phyloP scores from a whole-genome alignment of 2,329 filamentous ascomycete species.

The Erysiphe neolycopersici region DNA sequence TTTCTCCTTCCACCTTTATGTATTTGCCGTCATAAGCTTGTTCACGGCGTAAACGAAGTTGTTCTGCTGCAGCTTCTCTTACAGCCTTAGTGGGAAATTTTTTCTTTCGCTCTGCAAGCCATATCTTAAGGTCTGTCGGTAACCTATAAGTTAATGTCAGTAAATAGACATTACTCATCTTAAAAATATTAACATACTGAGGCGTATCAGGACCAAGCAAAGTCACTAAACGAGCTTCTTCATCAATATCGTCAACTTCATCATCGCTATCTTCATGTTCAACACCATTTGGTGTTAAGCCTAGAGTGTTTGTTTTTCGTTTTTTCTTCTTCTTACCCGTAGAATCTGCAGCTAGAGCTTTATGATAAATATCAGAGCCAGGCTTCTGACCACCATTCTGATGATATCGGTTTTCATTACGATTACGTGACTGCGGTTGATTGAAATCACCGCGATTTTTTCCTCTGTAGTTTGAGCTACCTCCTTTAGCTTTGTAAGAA shows the following conservation, averaged over 20 bases:
- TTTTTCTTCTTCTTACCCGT: constrained; percentile 35
- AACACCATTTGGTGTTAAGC: constrained; percentile 29
- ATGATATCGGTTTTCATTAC: constrained; percentile 12
- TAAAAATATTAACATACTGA: constrained; percentile 12
- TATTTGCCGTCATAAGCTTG: constrained; percentile 9
- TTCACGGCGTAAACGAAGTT: constrained; percentile 14
- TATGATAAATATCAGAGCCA: constrained; percentile 16
- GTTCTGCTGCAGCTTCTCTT: constrained; percentile 32
- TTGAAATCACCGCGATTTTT: constrained; percentile 17
- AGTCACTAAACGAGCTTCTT: constrained; percentile 19
- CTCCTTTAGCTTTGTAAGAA: constrained; percentile 15
- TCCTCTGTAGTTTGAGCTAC: constrained; percentile 11
- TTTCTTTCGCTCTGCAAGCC: constrained; percentile 55
- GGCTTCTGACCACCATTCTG: constrained; percentile 8
- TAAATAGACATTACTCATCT: constrained; percentile 9
- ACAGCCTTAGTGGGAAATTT: constrained; percentile 58
- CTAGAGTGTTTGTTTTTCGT: constrained; percentile 43
- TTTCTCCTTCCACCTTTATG: constrained; percentile 14
- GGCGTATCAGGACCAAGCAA: constrained; percentile 14
- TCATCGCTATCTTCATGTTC: constrained; percentile 33
- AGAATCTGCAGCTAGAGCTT: constrained; percentile 21
- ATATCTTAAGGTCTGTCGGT: constrained; percentile 44
- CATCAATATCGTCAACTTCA: constrained; percentile 37
- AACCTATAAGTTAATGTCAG: constrained; percentile 13
- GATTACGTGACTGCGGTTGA: constrained; percentile 14